A percentile compares a stretch with the other conserved stretches of the same genome.
Conservation (phyloP, 768 basidiomycete species). For the Mycena maculata region DNA sequence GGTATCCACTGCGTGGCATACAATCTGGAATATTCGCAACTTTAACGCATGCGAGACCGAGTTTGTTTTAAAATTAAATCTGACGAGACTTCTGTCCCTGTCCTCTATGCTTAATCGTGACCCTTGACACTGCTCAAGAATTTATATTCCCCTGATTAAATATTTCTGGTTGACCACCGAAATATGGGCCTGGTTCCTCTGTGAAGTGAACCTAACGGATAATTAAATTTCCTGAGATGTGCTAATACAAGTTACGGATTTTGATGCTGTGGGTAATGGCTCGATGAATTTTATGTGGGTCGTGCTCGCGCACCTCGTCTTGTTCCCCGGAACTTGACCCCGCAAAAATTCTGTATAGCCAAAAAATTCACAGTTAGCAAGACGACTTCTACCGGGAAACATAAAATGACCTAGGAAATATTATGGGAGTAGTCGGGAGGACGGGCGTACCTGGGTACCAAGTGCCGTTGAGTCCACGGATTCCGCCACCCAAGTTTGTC, state of each 20-base stretch:
- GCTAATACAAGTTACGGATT: neutral
- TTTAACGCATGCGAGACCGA: too few species aligned
- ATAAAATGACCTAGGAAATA: conserved; percentile 2
- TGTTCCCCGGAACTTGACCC: neutral
- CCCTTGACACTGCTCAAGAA: neutral
- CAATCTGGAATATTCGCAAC: too few species aligned
- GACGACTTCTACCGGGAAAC: neutral
- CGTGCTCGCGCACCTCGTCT: conserved; percentile 4
- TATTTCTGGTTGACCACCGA: conserved; percentile 4
- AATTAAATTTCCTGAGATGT: neutral
- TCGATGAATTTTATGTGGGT: neutral
- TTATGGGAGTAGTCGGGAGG: conserved; percentile 2
- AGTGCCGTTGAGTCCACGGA: conserved; percentile 1
- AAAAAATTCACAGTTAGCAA: neutral
- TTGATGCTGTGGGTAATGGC: neutral
- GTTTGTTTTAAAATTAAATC: too few species aligned
- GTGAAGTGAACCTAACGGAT: neutral
- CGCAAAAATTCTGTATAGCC: neutral
- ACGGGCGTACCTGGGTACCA: neutral
- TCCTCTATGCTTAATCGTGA: neutral
- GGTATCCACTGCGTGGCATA: too few species aligned
- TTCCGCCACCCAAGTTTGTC: neutral
- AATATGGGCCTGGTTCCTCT: neutral
- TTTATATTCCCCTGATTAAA: neutral
- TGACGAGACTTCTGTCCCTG: neutral